Conservation (phyloP, 176 grass and related monocot genomes). For the Oryza punctata region DNA sequence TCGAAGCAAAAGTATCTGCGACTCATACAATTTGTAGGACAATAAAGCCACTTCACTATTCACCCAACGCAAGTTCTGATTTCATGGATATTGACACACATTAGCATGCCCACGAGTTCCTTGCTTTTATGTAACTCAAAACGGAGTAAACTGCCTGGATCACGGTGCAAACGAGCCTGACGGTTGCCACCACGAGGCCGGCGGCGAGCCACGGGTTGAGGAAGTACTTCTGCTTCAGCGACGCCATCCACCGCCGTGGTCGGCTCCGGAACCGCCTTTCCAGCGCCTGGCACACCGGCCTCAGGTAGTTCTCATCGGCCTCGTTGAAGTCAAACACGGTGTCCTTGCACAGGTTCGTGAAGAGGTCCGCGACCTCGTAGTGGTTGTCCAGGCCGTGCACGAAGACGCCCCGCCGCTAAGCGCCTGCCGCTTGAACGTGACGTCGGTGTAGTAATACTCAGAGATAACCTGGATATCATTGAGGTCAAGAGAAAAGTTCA, state of each 20-base stretch:
- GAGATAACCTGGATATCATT: no score
- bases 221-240: neutral
- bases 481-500: no score
- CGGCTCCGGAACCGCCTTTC: neutral
- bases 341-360: no score
- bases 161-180: neutral
- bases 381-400: constrained; percentile 11
- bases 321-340: neutral
- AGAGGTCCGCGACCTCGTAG: neutral
- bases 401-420: neutral
- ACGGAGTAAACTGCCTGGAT: constrained; percentile 3
- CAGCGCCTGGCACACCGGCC: neutral
- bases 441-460: no score
- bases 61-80: no score
- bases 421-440: no score
- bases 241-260: neutral
- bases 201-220: neutral
- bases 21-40: no score
- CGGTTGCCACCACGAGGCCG: neutral
- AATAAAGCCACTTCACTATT: no score
- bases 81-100: no score
- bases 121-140: neutral
- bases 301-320: neutral
- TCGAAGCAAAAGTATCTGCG: no score
- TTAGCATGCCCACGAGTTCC: no score